phyloP scores from a whole-genome alignment of 2,329 filamentous ascomycete genomes.

The Calonectria crousiana region DNA sequence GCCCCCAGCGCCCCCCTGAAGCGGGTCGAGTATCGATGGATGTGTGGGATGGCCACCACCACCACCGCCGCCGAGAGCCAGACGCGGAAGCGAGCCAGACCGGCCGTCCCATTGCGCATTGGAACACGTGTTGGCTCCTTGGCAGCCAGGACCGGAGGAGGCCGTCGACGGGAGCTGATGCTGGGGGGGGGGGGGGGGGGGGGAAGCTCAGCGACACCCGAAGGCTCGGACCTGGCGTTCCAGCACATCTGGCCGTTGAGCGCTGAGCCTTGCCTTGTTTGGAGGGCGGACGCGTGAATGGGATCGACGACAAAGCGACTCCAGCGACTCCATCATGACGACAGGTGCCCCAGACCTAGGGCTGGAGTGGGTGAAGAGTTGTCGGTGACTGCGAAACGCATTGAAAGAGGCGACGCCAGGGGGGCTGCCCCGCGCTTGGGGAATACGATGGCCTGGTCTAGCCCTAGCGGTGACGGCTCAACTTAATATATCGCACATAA shows the following conservation, averaged over 20 bases:
- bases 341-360: neutral
- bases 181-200: neutral
- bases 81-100: neutral
- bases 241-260: neutral
- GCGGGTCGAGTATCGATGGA: neutral
- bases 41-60: neutral
- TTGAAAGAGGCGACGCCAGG: constrained; percentile 1
- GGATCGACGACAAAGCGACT: neutral
- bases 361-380: neutral
- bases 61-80: neutral
- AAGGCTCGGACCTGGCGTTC: neutral
- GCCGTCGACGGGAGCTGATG: neutral
- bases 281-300: neutral
- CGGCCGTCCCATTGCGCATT: neutral
- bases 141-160: neutral
- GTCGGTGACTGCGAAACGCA: neutral
- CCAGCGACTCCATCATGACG: neutral
- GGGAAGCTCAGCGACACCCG: neutral
- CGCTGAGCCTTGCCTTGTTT: neutral
- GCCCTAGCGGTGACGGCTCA: neutral
- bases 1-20: neutral
- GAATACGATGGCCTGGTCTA: neutral
- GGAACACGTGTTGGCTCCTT: constrained; percentile 3
- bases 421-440: neutral
- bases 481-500: neutral